A percentile compares a stretch with the other conserved stretches of the same genome.
phyloP scores from a whole-genome alignment of 1,139 yeast species.

The Nadsonia commutata region DNA sequence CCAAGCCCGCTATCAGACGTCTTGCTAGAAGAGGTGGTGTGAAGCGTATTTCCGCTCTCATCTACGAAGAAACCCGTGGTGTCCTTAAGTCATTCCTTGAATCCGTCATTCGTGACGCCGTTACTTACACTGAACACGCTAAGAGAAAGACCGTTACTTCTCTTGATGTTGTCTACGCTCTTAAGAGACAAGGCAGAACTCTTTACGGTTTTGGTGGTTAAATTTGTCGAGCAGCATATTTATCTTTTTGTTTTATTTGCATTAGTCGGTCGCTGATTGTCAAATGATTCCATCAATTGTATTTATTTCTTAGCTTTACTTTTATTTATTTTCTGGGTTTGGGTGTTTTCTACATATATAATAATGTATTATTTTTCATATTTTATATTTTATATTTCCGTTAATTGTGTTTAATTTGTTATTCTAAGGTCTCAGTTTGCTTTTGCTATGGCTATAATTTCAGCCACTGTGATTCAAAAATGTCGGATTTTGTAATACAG shows the following conservation, averaged over 20 bases:
- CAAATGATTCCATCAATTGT: neutral
- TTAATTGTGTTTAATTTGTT: no score
- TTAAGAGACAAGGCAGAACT: slow-evolving; percentile 99
- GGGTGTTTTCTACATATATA: neutral
- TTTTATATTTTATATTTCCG: no score
- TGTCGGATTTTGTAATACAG: no score
- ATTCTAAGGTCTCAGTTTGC: no score
- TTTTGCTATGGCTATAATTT: no score
- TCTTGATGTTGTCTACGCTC: slow-evolving; percentile 96
- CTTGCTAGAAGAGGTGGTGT: slow-evolving; percentile 99
- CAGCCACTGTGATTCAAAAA: no score
- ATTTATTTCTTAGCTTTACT: neutral
- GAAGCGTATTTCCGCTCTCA: slow-evolving; percentile 97
- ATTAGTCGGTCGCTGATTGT: no score
- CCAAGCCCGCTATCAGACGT: slow-evolving; percentile 99
- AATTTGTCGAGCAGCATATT: slow-evolving; percentile 8
- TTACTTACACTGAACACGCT: slow-evolving; percentile 99
- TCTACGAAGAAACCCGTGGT: slow-evolving; percentile 97
- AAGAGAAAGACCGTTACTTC: slow-evolving; percentile 99
- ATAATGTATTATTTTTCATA: neutral
- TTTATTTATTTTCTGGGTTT: neutral
- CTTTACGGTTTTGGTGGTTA: slow-evolving; percentile 99
- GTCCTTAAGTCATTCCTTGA: slow-evolving; percentile 93
- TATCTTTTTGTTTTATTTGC: slow-evolving; percentile 4
- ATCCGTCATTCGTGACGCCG: slow-evolving; percentile 97